Percentiles rank a stretch among this genome's conserved stretches.
Conservation (phyloP, 2,329 filamentous ascomycete species). For the Penicillium sp. region DNA sequence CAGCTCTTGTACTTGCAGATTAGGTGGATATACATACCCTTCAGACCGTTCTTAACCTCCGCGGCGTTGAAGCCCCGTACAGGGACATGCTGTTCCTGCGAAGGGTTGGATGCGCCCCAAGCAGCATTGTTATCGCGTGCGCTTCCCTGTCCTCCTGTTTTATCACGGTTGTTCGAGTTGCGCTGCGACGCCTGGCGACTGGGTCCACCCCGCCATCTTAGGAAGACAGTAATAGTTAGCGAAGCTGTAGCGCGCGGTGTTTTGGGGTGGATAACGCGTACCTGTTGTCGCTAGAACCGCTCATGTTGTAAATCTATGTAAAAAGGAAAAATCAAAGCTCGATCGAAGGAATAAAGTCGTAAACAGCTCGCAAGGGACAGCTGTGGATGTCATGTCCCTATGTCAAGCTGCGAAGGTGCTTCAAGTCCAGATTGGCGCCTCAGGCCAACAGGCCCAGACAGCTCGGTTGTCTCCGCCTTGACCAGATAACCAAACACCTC, state of each 20-base stretch:
- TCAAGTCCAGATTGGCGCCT: constrained; percentile 19
- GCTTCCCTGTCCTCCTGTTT: constrained; percentile 31
- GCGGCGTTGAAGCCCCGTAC: constrained; percentile 46
- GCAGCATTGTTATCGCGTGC: constrained; percentile 33
- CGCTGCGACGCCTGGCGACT: constrained; percentile 41
- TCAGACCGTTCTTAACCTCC: constrained; percentile 44
- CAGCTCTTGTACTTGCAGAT: constrained; percentile 2
- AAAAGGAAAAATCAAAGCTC: background rate
- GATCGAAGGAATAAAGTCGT: background rate
- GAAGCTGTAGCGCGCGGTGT: background rate
- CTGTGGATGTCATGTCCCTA: constrained; percentile 16
- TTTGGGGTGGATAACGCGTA: constrained; percentile 20
- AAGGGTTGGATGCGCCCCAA: constrained; percentile 31
- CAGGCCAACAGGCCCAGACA: constrained; percentile 11
- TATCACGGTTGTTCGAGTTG: constrained; percentile 35
- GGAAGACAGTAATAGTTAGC: constrained; percentile 15
- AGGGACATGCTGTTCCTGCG: constrained; percentile 44
- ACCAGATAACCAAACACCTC: constrained; percentile 21
- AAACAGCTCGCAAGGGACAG: constrained; percentile 20
- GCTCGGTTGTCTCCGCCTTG: constrained; percentile 24
- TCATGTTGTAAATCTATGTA: constrained; percentile 31
- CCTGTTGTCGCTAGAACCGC: constrained; percentile 40
- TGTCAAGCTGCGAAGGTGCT: constrained; percentile 11
- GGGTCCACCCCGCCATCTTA: constrained; percentile 44
- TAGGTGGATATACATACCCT: constrained; percentile 30